Conservation (phyloP, 1,139 yeast genomes). For the Lodderomyces parapsilosis region DNA sequence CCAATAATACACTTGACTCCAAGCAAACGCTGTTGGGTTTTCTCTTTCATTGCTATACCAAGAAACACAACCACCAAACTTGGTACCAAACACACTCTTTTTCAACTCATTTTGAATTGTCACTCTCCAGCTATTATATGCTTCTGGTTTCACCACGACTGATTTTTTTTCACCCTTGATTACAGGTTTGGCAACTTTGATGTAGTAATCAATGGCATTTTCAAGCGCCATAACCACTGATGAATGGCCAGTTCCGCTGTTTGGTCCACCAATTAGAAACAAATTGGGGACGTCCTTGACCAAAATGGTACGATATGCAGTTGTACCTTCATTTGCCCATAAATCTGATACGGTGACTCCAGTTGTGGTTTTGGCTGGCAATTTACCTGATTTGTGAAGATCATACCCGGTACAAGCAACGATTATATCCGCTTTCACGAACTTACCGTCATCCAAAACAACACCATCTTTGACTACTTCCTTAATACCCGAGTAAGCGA, state of each 20-base stretch:
- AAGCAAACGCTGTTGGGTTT: constrained; percentile 40
- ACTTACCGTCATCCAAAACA: constrained; percentile 30
- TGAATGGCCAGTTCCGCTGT: constrained; percentile 45
- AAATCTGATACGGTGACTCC: constrained; percentile 20
- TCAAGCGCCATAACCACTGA: constrained; percentile 45
- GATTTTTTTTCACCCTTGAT: constrained; percentile 30
- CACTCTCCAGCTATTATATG: constrained; percentile 37
- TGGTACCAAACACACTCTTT: constrained; percentile 37
- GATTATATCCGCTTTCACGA: constrained; percentile 36
- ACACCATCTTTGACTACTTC: constrained; percentile 30
- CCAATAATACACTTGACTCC: constrained; percentile 37
- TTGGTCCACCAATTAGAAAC: constrained; percentile 42
- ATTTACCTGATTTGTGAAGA: constrained; percentile 21
- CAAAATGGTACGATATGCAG: constrained; percentile 39
- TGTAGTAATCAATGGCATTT: constrained; percentile 29
- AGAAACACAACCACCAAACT: constrained; percentile 44
- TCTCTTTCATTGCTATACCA: constrained; percentile 35
- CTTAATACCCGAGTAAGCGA: constrained; percentile 25
- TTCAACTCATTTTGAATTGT: constrained; percentile 27
- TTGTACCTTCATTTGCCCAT: constrained; percentile 33
- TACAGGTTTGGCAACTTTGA: constrained; percentile 27
- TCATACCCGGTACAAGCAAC: constrained; percentile 49
- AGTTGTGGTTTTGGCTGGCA: constrained; percentile 27
- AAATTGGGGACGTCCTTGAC: constrained; percentile 37
- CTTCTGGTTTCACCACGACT: constrained; percentile 31